Evolutionary conservation across 176 grass and related monocot species (phyloP).

Genomic region (Oryza australiensis): DNA sequence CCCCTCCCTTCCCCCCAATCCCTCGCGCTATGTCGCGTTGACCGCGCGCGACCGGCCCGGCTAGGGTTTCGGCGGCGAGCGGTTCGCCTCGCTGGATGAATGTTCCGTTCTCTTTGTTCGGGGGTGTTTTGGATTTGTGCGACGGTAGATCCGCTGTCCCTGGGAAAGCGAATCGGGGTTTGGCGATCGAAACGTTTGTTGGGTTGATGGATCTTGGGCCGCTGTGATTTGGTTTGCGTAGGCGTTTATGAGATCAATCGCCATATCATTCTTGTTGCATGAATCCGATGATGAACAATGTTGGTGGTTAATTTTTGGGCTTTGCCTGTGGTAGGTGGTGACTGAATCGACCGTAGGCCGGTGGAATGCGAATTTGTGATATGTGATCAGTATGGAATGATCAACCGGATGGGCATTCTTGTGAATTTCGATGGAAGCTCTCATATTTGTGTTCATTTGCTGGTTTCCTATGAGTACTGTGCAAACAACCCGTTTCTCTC

Average conservation of each 20-base stretch:
- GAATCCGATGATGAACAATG: background rate
- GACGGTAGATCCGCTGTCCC: constrained; percentile 17
- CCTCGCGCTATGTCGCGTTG: background rate
- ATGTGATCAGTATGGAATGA: background rate
- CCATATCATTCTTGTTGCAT: background rate
- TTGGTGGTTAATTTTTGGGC: background rate
- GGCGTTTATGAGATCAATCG: background rate
- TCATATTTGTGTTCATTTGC: background rate
- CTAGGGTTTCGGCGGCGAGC: constrained; percentile 26
- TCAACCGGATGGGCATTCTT: background rate
- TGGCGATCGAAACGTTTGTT: background rate
- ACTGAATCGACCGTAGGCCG: background rate
- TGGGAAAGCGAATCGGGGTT: background rate
- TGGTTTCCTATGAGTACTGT: background rate
- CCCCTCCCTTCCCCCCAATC: background rate
- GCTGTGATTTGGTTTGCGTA: background rate
- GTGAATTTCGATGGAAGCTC: background rate
- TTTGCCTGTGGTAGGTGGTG: background rate
- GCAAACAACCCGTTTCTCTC: background rate
- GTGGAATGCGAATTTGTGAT: background rate
- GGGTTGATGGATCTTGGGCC: background rate
- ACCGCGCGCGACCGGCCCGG: background rate
- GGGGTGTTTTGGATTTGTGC: background rate
- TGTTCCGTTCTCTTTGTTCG: background rate
- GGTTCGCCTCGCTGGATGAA: background rate